A percentile compares a stretch with the other conserved stretches of the same genome.
Conservation (phyloP, 805 yeast species). For the Cyberlindnera maclurae region DNA sequence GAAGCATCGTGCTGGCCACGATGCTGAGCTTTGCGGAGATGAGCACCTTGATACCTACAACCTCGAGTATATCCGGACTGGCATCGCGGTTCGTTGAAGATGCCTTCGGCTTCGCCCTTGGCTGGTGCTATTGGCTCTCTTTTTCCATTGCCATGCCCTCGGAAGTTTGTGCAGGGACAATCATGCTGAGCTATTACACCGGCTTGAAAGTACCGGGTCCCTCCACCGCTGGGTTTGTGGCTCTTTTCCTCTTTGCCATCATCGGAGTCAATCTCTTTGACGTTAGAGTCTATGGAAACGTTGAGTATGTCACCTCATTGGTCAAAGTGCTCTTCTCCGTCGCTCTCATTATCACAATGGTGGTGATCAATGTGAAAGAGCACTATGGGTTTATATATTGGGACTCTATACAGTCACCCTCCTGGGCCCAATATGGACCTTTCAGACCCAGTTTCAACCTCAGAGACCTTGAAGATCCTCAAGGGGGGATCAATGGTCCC, state of each 20-base stretch:
- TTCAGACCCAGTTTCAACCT: conserved; percentile 70
- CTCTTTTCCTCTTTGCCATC: conserved; percentile 45
- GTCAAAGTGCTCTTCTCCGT: conserved; percentile 48
- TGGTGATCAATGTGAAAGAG: conserved; percentile 45
- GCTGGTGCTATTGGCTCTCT: conserved; percentile 68
- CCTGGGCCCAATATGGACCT: conserved; percentile 50
- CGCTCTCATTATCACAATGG: conserved; percentile 53
- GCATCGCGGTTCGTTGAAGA: conserved; percentile 72
- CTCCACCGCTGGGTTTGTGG: conserved; percentile 57
- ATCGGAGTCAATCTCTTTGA: conserved; percentile 53
- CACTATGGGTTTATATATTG: conserved; percentile 66
- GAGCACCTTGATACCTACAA: conserved; percentile 73
- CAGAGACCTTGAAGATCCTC: conserved; percentile 42
- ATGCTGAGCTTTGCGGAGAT: conserved; percentile 75
- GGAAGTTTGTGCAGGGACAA: conserved; percentile 74
- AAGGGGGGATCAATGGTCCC: conserved; percentile 57
- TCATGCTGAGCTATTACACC: conserved; percentile 65
- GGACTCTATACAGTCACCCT: conserved; percentile 46
- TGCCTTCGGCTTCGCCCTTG: conserved; percentile 68
- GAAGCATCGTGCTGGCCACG: conserved; percentile 58
- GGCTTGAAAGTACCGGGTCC: conserved; percentile 42
- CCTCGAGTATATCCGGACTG: conserved; percentile 71
- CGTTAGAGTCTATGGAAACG: conserved; percentile 67
- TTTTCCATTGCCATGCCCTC: conserved; percentile 70
- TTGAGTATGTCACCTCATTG: conserved; percentile 57